Evolutionary conservation across 352 stramenopile genomes (phyloP).

Genomic region (Bremia lactucae): DNA sequence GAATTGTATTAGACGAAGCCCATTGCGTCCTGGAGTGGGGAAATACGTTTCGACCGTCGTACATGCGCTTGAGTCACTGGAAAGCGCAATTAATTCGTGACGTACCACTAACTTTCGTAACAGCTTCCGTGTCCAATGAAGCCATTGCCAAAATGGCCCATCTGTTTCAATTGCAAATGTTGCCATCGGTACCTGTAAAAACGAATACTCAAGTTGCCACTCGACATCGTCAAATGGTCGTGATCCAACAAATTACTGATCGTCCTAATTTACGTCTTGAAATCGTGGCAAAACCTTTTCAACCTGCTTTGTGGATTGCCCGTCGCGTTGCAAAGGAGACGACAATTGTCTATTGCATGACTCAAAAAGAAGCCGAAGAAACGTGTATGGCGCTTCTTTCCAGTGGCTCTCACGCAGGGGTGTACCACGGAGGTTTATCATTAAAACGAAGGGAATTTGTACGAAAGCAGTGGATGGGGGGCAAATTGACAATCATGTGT

Average conservation of each 20-base stretch:
- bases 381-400: constrained; percentile 42
- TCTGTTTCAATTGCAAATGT: constrained; percentile 37
- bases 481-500: constrained; percentile 60
- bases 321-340: constrained; percentile 19
- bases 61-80: constrained; percentile 55
- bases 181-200: constrained; percentile 1
- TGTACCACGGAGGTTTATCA: constrained; percentile 60
- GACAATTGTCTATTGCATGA: constrained; percentile 70
- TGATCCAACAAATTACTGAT: constrained; percentile 59
- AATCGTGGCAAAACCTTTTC: constrained; percentile 34
- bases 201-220: not conserved
- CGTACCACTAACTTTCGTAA: constrained; percentile 59
- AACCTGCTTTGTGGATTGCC: constrained; percentile 22
- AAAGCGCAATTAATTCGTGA: constrained; percentile 29
- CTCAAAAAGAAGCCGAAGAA: constrained; percentile 54
- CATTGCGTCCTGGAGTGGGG: constrained; percentile 78
- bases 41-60: constrained; percentile 60
- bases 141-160: constrained; percentile 40
- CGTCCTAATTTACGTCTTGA: constrained; percentile 52
- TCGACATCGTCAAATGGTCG: constrained; percentile 25
- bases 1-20: constrained; percentile 68
- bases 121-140: constrained; percentile 57
- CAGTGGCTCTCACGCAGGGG: constrained; percentile 37
- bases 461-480: constrained; percentile 70
- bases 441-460: constrained; percentile 55